Conservation (phyloP, 352 stramenopile species). For the Globisporangium echinulatum region DNA sequence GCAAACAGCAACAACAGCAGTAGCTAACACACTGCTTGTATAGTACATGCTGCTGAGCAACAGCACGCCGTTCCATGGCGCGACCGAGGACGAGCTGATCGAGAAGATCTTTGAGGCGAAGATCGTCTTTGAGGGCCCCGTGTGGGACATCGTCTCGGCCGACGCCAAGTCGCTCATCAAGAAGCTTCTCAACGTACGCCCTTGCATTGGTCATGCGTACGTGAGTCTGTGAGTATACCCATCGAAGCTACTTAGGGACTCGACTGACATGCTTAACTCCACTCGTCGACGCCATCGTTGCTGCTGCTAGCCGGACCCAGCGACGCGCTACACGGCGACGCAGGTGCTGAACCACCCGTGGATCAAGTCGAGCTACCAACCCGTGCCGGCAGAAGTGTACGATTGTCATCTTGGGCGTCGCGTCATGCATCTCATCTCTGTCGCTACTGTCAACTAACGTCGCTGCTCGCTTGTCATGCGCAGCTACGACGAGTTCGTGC, state of each 20-base stretch:
- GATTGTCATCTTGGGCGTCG: neutral
- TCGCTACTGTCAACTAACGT: neutral
- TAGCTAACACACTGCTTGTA: too few species aligned
- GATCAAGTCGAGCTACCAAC: slow-evolving; percentile 50
- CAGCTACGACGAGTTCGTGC: slow-evolving; percentile 60
- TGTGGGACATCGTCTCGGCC: slow-evolving; percentile 48
- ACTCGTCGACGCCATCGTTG: neutral
- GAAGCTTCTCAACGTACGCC: slow-evolving; percentile 63
- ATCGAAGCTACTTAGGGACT: too few species aligned
- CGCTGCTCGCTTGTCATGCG: neutral
- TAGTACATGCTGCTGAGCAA: slow-evolving; percentile 85
- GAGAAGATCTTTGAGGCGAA: slow-evolving; percentile 71
- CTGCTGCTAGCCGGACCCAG: slow-evolving; percentile 29
- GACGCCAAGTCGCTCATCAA: slow-evolving; percentile 69
- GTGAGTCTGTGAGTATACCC: neutral
- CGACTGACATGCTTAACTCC: too few species aligned
- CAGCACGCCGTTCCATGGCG: slow-evolving; percentile 55
- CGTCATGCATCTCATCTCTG: neutral
- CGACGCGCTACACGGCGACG: slow-evolving; percentile 45
- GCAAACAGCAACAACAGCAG: too few species aligned
- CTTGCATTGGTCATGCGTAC: neutral
- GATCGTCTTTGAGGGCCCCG: slow-evolving; percentile 36
- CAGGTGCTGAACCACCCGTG: slow-evolving; percentile 66
- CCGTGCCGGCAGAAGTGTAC: slow-evolving; percentile 34
- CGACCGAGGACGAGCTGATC: slow-evolving; percentile 65